Percentiles rank a stretch among this genome's conserved stretches.
Conservation (phyloP, 306 rosid genomes). For the Prunus fruticosa region DNA sequence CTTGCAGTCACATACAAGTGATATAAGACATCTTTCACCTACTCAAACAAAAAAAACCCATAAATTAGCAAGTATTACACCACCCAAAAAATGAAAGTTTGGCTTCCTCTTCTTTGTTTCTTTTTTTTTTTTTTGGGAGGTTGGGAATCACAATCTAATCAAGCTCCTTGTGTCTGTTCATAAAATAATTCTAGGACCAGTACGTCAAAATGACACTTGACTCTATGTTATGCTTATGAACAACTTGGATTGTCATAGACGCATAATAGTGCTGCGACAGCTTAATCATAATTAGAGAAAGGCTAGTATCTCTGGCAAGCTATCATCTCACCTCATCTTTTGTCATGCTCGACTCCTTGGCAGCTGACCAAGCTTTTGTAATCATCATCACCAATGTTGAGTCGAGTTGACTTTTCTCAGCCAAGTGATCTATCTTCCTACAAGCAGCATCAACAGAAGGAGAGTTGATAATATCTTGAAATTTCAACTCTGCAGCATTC, state of each 20-base stretch:
- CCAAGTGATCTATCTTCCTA: conserved; percentile 88
- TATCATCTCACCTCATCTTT: conserved; percentile 71
- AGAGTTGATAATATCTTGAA: conserved; percentile 85
- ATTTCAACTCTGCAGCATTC: conserved; percentile 83
- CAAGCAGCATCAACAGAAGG: conserved; percentile 87
- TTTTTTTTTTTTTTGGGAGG: neutral
- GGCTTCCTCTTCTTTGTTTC: neutral
- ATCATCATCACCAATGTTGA: conserved; percentile 90
- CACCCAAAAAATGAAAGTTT: neutral
- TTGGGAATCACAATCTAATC: neutral
- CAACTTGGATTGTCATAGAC: neutral
- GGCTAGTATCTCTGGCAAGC: neutral
- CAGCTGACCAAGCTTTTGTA: conserved; percentile 95
- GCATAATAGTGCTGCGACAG: neutral
- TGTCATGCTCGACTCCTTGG: conserved; percentile 81
- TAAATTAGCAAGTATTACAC: neutral
- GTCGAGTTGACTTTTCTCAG: conserved; percentile 82
- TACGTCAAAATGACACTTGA: neutral
- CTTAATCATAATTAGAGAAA: neutral
- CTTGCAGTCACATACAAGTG: conserved; percentile 76
- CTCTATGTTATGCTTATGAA: neutral
- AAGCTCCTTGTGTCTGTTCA: neutral
- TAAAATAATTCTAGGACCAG: neutral
- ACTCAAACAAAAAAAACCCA: conserved; percentile 1
- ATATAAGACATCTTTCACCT: conserved; percentile 82